Base-by-base conservation (phyloP, 306 rosid genomes). In the Erythrophleum fordii region DNA sequence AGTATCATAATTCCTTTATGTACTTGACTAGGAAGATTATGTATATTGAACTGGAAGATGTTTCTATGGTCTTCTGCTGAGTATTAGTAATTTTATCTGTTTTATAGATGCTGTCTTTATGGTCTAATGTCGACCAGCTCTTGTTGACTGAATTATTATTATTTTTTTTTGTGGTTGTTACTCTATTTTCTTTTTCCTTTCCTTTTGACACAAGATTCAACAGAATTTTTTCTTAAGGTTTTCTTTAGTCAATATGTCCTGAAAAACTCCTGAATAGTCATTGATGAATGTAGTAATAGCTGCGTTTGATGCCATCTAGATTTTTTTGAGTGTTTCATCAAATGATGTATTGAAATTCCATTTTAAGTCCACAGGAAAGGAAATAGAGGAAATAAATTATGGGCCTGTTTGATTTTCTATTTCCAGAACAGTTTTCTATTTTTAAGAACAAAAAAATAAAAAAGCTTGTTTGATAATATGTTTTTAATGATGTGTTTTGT, bases 1-100 rank as follows among this genome's bases (percentile, higher is more conserved):
- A 92, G 98, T 89, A 85, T 77, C 84, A 72, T 69, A 37, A 60
- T 76, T 72, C 77, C 80, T 56, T 76, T 16, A 45, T 58, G 37
- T 42, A 13, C 53, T 68, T 42, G 53, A 41, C 55, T 42, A 41
- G 53, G 12, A 72, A 77, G 11, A 80, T 68, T 73, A 73, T 73
- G 37, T 81, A 67, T 10, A 69, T 68, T 76, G 65, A 76, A 55
- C 26, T 56, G 76, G 52, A 56, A 79, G 41, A 53, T 41, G 67
- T 65, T 62, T 48, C 11, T 83, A 22, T 61, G 49, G 51, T 77
- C 66, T 56, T 80, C 67, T 73, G 73, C 29, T 45, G 41, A 29
- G 48, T 65, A 44, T 73, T 52, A 73, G 12, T 73, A 17, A 29
- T 73, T 66, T 67, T 41, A 1, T 68, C 3, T 42, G 72, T 20